These are phyloP conservation scores for Xylaria cubensis DNA, from an alignment of 495 filamentous ascomycete genomes.

Conservation along the genomic window DNA sequence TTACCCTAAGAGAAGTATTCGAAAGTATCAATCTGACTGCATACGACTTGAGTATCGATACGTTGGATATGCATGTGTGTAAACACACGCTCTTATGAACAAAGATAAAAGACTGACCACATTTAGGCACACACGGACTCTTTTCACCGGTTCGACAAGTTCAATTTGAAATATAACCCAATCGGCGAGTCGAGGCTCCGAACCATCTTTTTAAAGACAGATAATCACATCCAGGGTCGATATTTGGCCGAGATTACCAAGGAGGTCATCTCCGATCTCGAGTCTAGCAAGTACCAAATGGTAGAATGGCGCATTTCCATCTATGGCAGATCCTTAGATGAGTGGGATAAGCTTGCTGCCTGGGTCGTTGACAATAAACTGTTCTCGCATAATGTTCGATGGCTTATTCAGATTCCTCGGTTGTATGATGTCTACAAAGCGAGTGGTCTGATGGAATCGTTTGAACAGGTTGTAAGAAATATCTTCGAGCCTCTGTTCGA, in stretches of 20 bases:
- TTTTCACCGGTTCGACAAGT: conserved; percentile 99
- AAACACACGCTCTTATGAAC: conserved; percentile 17
- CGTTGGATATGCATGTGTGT: conserved; percentile 95
- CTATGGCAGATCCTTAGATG: conserved; percentile 87
- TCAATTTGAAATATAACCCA: conserved; percentile 98
- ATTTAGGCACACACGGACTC: conserved; percentile 90
- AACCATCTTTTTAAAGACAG: conserved; percentile 97
- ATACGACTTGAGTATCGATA: conserved; percentile 98
- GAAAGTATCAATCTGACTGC: conserved; percentile 96
- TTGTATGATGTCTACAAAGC: conserved; percentile 96
- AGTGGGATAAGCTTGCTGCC: conserved; percentile 97
- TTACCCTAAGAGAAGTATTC: conserved; percentile 93
- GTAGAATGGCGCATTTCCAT: conserved; percentile 98
- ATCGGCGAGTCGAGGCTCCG: conserved; percentile 93
- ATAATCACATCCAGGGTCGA: conserved; percentile 94
- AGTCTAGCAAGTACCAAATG: conserved; percentile 99
- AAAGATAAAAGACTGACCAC: conserved; percentile 7
- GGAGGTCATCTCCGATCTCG: conserved; percentile 96
- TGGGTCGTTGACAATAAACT: conserved; percentile 99
- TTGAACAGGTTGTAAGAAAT: conserved; percentile 89
- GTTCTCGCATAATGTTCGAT: conserved; percentile 95
- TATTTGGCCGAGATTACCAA: conserved; percentile 98
- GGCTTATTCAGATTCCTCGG: conserved; percentile 94
- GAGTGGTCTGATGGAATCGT: conserved; percentile 82
- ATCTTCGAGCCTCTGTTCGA: conserved; percentile 95